Evolutionary conservation across 1,284 basidiomycete species (phyloP), one percentile per base, ranked within the genome.

Genomic region (Boletus calvinii): DNA sequence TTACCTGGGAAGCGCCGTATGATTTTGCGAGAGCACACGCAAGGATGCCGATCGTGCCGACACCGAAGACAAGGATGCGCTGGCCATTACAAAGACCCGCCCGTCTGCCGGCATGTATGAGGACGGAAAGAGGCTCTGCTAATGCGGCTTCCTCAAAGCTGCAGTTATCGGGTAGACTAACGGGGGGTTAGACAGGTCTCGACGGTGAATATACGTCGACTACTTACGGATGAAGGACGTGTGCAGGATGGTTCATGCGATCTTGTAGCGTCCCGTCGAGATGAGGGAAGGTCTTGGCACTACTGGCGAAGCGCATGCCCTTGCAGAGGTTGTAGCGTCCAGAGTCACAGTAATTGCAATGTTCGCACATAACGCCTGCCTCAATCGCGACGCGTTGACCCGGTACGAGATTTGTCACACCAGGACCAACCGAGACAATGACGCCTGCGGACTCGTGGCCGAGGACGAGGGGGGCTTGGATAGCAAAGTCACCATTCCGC

Each of bases 281-380:
- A 67, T 98, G 95, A 42, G 95, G 95, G 71, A 87, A 92, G 10
- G 92, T 93, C 70, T 95, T 92, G 41, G 95, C 95, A 49, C 84
- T 88, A 55, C 83, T 87, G 63, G 89, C 90, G 73, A 98, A 98
- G 56, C 92, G 83, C 84, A 98, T 80, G 61, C 74, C 72, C 62
- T 85, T 85, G 79, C 95, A 98, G 54, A 98, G 84, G 76, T 98
- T 98, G 77, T 98, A 98, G 36, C 92, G 81, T n/a, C 91, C 92
- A 44, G 78, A 77, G 36, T 71, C 62, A 70, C 89, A 90, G 65
- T 77, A 83, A 43, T 73, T 69, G 70, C 88, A 91, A 41, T 77
- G 77, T 54, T 82, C 83, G 76, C 94, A 98, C 77, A 86, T 86
- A 64, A 94, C 82, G 37, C 95, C 95, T 11, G 92, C 90, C 71